Evolutionary conservation across 2,329 filamentous ascomycete genomes (phyloP), one percentile per base, ranked within the genome.

Genomic region (Cercospora berteroae): DNA sequence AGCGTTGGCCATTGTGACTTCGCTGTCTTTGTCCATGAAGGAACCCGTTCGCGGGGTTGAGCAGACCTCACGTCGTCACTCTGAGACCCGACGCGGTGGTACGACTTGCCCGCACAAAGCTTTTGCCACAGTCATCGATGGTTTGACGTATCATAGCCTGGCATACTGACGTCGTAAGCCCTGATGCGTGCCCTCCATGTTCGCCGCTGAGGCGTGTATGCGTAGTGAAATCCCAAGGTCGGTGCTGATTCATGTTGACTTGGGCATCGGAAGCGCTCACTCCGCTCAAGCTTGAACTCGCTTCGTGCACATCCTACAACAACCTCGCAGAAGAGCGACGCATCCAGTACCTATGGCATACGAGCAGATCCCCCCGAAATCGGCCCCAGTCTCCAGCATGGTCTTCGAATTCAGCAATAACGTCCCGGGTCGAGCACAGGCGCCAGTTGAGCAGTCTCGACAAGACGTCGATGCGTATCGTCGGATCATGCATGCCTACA

Each of bases 401-500:
- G 20, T 55, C 5, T 25, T 55, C 23, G 25, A 27, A 4, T 16
- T 23, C 48, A 16, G 23, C 23, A 23, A 27, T 9, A 27, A 25
- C 25, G 16, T 27, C 25, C 23, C 23, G 23, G 13, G 10, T 36
- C 55, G 20, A 58, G n/a, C 55, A 33, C 16, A 33, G 4, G 9
- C 29, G 29, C 29, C 29, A 36, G 16, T 44, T 33, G 27, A 55
- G 33, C 39, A 55, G 20, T 25, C 42, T 3, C 18, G 25, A 31
- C 27, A 55, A 56, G 29, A n/a, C 13, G 12, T 70, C 29, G 57
- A 70, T 16, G 67, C 55, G 55, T 75, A 74, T 65, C 67, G 61
- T 13, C 70, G 72, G 16, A 56, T 67, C 27, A 73, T 75, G 69
- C 67, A 73, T 60, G 68, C 68, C 4, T 70, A 74, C 42, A 72